These are phyloP conservation scores for Jaltomata sinuosa DNA, from an alignment of 257 asterid genomes.

Conservation along the genomic window DNA sequence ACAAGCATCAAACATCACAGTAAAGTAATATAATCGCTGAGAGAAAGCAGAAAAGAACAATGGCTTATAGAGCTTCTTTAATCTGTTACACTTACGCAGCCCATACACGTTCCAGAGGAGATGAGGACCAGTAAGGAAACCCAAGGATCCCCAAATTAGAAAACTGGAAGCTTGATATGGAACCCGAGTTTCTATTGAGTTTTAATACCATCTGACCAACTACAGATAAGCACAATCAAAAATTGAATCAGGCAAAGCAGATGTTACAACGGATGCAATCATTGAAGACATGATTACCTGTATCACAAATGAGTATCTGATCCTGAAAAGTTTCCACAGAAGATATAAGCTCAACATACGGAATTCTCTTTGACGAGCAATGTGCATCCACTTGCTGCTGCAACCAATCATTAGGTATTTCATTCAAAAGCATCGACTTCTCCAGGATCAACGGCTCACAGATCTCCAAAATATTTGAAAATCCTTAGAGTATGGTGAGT, in stretches of 20 bases:
- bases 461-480: slow-evolving; percentile 71
- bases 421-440: slow-evolving; percentile 46
- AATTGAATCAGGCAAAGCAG: slow-evolving; percentile 10
- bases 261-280: neutral
- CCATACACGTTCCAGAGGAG: slow-evolving; percentile 56
- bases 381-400: slow-evolving; percentile 26
- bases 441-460: slow-evolving; percentile 66
- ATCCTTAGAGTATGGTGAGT: slow-evolving; percentile 45
- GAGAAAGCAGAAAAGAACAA: neutral
- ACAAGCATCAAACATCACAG: neutral
- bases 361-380: slow-evolving; percentile 42
- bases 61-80: neutral
- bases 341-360: slow-evolving; percentile 67
- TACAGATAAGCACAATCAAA: slow-evolving; percentile 29
- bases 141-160: slow-evolving; percentile 79
- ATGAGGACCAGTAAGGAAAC: slow-evolving; percentile 81
- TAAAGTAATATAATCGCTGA: slow-evolving; percentile 3
- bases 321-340: slow-evolving; percentile 48
- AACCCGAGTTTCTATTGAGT: slow-evolving; percentile 42
- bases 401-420: slow-evolving; percentile 55
- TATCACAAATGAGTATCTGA: slow-evolving; percentile 54
- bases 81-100: slow-evolving; percentile 37
- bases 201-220: slow-evolving; percentile 69
- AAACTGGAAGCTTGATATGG: slow-evolving; percentile 38
- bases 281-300: slow-evolving; percentile 36